Base-by-base conservation (phyloP, 768 basidiomycete species). In the Kwoniella dendrophila region DNA sequence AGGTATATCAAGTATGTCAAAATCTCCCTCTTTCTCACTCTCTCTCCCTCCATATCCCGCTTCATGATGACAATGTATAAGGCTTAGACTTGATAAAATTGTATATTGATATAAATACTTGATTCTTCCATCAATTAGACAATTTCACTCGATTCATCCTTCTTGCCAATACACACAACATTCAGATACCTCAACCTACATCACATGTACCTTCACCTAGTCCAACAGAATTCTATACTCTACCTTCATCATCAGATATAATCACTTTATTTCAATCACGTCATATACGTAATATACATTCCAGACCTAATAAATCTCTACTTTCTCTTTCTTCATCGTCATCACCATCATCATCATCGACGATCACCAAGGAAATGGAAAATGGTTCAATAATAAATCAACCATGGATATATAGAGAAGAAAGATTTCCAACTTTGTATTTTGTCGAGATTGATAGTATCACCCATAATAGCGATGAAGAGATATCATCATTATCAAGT, bases 141-240 rank as follows among this genome's bases (percentile, higher is more conserved):
- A 78, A 78, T 43, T 74, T 57, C 55, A 78, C 77, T 12, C 64
- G 77, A 7, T 78, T 78, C 62, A n/a, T 78, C 30, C 59, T 78
- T 16, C 56, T 74, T 10, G 62, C 59, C 18, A 62, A 32, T 32
- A n/a, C 12, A 3, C 33, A 3, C 30, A 43, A 10, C n/a, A n/a
- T 11, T 2, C 29, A 14, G n/a, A 1, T n/a, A 14, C 27, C 27
- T n/a, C 29, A 5, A 4, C 12, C n/a, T 22, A 34, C 43, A 6
- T 22, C 16, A 20, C 12, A 16, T n/a, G 22, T 14, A 1, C 7
- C 30, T 7, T 36, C 48, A 20, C 51, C 59, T 16, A n/a, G 6
- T 30, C 52, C 52, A 2, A 56, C 60, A 29, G 44, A 43, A n/a
- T 62, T 62, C 44, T 56, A 55, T 29, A 52, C 45, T 4, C 24